Percentiles rank a stretch among this genome's conserved stretches.
These are phyloP conservation scores for Mycena chlorophos DNA, from an alignment of 768 basidiomycete genomes.

Conservation along the genomic window DNA sequence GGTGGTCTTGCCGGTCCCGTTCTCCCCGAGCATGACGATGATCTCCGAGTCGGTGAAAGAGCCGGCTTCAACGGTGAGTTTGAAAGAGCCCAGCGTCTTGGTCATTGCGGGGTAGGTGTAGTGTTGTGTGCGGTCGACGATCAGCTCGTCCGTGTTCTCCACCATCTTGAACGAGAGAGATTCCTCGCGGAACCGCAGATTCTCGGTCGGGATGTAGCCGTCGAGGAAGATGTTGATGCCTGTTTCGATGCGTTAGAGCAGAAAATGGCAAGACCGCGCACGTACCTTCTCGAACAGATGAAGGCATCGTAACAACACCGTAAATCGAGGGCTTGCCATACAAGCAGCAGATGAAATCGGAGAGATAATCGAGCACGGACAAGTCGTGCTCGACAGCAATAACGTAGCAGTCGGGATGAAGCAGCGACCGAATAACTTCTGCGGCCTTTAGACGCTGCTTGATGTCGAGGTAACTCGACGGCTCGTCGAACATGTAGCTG, in stretches of 20 bases:
- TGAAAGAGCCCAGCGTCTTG: conserved; percentile 94
- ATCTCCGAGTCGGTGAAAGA: conserved; percentile 99
- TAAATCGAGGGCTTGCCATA: conserved; percentile 98
- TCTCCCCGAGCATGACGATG: conserved; percentile 98
- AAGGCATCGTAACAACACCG: conserved; percentile 99
- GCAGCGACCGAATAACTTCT: conserved; percentile 86
- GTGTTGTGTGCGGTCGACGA: conserved; percentile 83
- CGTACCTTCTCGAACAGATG: conserved; percentile 93
- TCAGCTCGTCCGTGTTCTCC: conserved; percentile 90
- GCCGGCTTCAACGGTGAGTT: conserved; percentile 87
- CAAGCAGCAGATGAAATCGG: conserved; percentile 96
- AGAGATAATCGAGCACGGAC: conserved; percentile 96
- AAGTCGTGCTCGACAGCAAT: conserved; percentile 99
- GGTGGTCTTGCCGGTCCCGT: conserved; percentile 98
- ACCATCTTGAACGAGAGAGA: conserved; percentile 96
- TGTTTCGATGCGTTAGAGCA: conserved; percentile 30
- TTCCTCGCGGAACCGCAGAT: conserved; percentile 95
- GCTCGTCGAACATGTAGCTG: conserved; percentile 99
- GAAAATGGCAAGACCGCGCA: conserved; percentile 2
- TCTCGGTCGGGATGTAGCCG: conserved; percentile 98
- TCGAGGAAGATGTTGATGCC: conserved; percentile 99
- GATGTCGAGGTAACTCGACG: conserved; percentile 96
- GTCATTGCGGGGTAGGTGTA: conserved; percentile 95
- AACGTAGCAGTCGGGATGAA: conserved; percentile 84
- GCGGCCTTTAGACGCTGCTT: conserved; percentile 94